A percentile compares a stretch with the other conserved stretches of the same genome.
These are phyloP conservation scores for Cyberlindnera sargentensis DNA, from an alignment of 805 yeast genomes.

Conservation along the genomic window DNA sequence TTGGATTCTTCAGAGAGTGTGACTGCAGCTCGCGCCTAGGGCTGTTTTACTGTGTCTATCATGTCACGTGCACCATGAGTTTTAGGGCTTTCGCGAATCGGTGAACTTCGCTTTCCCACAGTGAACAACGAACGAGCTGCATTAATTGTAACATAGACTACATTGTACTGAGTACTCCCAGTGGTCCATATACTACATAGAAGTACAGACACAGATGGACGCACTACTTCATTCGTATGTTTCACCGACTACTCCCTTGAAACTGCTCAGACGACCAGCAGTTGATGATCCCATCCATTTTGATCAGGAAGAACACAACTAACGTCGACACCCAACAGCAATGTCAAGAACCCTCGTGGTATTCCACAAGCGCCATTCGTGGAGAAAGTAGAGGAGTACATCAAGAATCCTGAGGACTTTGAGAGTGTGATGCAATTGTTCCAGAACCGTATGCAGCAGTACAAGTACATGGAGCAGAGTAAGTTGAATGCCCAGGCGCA, in stretches of 20 bases:
- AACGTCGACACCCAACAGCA: constrained; percentile 1
- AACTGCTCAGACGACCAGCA: too few relatives aligned
- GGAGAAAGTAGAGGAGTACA: constrained; percentile 69
- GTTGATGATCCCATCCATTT: too few relatives aligned
- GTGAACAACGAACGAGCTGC: neutral
- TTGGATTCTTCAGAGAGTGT: neutral
- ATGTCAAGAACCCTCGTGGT: constrained; percentile 73
- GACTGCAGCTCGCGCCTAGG: too few relatives aligned
- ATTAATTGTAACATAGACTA: too few relatives aligned
- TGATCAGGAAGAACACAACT: neutral
- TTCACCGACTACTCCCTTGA: neutral
- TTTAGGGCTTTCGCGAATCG: neutral
- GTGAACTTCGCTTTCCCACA: neutral
- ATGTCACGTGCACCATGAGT: neutral
- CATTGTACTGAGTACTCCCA: too few relatives aligned
- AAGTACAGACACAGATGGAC: constrained; percentile 12
- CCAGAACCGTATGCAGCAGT: constrained; percentile 84
- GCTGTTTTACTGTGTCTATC: too few relatives aligned
- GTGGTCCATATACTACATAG: too few relatives aligned
- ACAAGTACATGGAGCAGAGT: constrained; percentile 68
- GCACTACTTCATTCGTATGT: constrained; percentile 19
- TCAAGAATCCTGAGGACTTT: constrained; percentile 64
- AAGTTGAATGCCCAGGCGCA: constrained; percentile 33
- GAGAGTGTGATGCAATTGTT: constrained; percentile 63
- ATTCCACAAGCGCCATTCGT: constrained; percentile 96